Base-by-base conservation (phyloP, 2,329 filamentous ascomycete species). In the Septoria petroselini region DNA sequence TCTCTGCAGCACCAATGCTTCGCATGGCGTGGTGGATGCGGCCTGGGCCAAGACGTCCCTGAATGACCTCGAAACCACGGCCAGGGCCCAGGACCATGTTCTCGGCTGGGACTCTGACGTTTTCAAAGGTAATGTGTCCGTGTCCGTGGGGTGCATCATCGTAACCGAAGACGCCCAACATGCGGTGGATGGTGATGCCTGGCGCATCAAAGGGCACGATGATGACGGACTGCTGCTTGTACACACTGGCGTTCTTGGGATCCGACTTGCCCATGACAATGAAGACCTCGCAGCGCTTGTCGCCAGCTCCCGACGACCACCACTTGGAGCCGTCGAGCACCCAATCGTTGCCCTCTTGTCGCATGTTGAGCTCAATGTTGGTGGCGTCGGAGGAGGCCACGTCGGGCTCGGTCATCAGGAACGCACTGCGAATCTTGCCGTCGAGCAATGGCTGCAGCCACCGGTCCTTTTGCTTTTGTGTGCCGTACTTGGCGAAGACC, bases 21-120 rank as follows among this genome's bases (percentile, higher is more conserved):
- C 93, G 84, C 93, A 98, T 98, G 53, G 90, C 89, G 74, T 98
- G 93, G 75, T 98, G 93, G 68, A 98, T 97, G 51, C 93, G 87
- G 27, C 93, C 93, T 1, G 93, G 93, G 1, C 93, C 93, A 18
- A 98, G 84, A 61, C 93, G 88, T 50, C 93, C 93, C 70, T 98
- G 93, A 66, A 98, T 96, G 67, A 98, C 95, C 72, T 98, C 93
- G 70, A 98, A 98, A 15, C 93, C 93, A 56, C 88, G 84, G 58
- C 93, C 93, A 69, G 93, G 88, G 53, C 93, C 91, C 3, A 98
- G 84, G 8, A 97, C 86, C 65, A 98, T 85, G 74, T 88, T 93
- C 63, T 76, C 75, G 25, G 77, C 82, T 6, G 91, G 91, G 0
- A 98, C 88, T 52, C 91, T 86, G 55, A 97, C 93, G 68, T 97